phyloP scores from a whole-genome alignment of 2,329 filamentous ascomycete genomes.

The Aspergillus oerlinghausenensis region DNA sequence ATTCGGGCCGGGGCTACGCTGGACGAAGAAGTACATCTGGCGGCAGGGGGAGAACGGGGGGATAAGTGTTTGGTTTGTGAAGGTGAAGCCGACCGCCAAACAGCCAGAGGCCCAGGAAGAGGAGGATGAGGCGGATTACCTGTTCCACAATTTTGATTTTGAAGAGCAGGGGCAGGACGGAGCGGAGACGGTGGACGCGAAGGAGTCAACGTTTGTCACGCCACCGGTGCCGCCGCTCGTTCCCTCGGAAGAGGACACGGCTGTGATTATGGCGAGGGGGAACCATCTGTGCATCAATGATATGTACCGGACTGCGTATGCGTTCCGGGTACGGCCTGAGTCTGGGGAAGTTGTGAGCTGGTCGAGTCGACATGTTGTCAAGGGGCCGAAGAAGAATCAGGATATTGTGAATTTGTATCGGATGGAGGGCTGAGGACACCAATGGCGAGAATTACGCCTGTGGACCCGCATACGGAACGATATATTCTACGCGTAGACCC shows the following conservation, averaged over 20 bases:
- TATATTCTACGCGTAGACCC: not conserved
- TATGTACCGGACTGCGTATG: slow-evolving; percentile 43
- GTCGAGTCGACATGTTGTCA: slow-evolving; percentile 43
- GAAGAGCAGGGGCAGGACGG: slow-evolving; percentile 5
- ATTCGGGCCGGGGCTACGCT: slow-evolving; percentile 25
- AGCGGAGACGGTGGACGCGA: not conserved
- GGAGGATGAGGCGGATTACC: slow-evolving; percentile 37
- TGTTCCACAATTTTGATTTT: slow-evolving; percentile 43
- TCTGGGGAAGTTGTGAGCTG: slow-evolving; percentile 36
- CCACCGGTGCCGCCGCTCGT: slow-evolving; percentile 22
- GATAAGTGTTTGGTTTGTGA: slow-evolving; percentile 45
- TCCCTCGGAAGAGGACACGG: slow-evolving; percentile 13
- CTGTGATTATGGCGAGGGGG: slow-evolving; percentile 34
- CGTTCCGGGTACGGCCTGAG: slow-evolving; percentile 32
- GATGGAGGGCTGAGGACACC: slow-evolving; percentile 1
- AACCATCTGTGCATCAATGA: slow-evolving; percentile 45
- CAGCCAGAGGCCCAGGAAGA: slow-evolving; percentile 8
- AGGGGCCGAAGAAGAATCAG: slow-evolving; percentile 43
- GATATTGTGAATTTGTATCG: slow-evolving; percentile 41
- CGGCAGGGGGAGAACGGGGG: slow-evolving; percentile 23
- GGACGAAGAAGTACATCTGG: slow-evolving; percentile 45
- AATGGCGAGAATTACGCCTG: not conserved
- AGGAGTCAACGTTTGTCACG: slow-evolving; percentile 17
- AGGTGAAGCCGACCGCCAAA: slow-evolving; percentile 17
- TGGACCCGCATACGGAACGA: not conserved